A percentile compares a stretch with the other conserved stretches of the same genome.
These are phyloP conservation scores for Sordariomycetes sp. DNA, from an alignment of 2,329 filamentous ascomycete species.

Conservation along the genomic window DNA sequence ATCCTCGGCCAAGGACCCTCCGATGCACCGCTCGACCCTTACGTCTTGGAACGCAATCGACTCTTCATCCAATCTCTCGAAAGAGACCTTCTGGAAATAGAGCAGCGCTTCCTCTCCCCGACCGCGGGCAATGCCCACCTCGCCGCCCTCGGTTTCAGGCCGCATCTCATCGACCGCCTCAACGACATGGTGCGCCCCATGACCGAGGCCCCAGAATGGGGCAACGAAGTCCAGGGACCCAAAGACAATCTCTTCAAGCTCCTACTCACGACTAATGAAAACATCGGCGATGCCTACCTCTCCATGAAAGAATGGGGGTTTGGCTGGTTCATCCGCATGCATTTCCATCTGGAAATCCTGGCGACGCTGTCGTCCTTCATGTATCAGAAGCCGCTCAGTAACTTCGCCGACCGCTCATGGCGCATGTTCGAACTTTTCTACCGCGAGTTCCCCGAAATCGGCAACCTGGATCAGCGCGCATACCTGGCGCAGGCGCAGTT, in stretches of 20 bases:
- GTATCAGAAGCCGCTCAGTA: slow-evolving; percentile 35
- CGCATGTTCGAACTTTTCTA: slow-evolving; percentile 34
- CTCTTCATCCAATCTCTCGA: slow-evolving; percentile 31
- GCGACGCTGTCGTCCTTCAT: slow-evolving; percentile 45
- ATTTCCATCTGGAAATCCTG: slow-evolving; percentile 48
- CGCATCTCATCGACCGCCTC: slow-evolving; percentile 39
- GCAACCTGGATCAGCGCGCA: slow-evolving; percentile 34
- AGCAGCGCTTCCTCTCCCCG: slow-evolving; percentile 38
- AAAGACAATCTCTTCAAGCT: slow-evolving; percentile 48
- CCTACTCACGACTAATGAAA: slow-evolving; percentile 35
- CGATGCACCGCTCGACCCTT: slow-evolving; percentile 9
- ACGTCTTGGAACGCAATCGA: slow-evolving; percentile 29
- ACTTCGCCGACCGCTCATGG: slow-evolving; percentile 45
- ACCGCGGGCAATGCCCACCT: slow-evolving; percentile 42
- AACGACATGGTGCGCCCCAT: slow-evolving; percentile 35
- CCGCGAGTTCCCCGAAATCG: slow-evolving; percentile 37
- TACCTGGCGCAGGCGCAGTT: slow-evolving; percentile 36
- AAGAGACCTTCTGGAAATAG: slow-evolving; percentile 29
- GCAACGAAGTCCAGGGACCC: slow-evolving; percentile 36
- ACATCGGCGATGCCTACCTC: slow-evolving; percentile 33
- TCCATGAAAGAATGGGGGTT: slow-evolving; percentile 36
- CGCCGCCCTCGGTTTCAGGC: slow-evolving; percentile 36
- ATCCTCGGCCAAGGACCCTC: slow-evolving; percentile 27
- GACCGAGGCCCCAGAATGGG: slow-evolving; percentile 36
- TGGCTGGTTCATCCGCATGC: slow-evolving; percentile 42